phyloP scores from a whole-genome alignment of 31 red algal genomes.

The Odonthalia washingtoniensis region DNA sequence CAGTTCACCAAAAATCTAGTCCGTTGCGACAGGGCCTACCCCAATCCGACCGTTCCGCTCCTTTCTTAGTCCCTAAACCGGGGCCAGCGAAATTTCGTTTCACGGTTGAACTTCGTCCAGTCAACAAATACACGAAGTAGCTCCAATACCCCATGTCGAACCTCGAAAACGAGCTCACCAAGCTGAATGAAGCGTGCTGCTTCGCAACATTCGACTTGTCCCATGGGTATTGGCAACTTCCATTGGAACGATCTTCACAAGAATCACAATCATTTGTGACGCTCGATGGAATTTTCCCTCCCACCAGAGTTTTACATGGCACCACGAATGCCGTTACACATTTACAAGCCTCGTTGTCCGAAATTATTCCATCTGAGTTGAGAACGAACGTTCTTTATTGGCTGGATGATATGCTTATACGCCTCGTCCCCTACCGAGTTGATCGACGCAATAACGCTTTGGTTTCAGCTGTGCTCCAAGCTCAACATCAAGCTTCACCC shows the following conservation, averaged over 20 bases:
- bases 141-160: constrained; percentile 8
- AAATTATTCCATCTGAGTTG: neutral
- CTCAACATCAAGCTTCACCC: constrained; percentile 31
- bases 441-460: constrained; percentile 3
- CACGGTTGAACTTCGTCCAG: constrained; percentile 19
- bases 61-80: neutral
- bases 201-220: constrained; percentile 9
- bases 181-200: neutral
- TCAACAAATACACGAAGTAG: neutral
- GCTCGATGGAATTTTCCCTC: constrained; percentile 15
- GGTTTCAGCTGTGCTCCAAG: neutral
- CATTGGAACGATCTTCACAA: neutral
- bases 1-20: neutral
- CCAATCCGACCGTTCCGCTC: constrained; percentile 1
- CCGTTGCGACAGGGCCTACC: neutral
- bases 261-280: constrained; percentile 2
- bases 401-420: constrained; percentile 8
- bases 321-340: constrained; percentile 11
- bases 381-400: constrained; percentile 5
- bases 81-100: constrained; percentile 5
- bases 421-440: neutral
- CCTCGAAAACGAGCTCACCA: neutral
- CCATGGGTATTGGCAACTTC: constrained; percentile 27
- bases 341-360: constrained; percentile 1
- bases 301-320: constrained; percentile 15